A percentile compares a stretch with the other conserved stretches of the same genome.
phyloP scores from a whole-genome alignment of 208 protist genomes.

The Histomonas meleagridis region DNA sequence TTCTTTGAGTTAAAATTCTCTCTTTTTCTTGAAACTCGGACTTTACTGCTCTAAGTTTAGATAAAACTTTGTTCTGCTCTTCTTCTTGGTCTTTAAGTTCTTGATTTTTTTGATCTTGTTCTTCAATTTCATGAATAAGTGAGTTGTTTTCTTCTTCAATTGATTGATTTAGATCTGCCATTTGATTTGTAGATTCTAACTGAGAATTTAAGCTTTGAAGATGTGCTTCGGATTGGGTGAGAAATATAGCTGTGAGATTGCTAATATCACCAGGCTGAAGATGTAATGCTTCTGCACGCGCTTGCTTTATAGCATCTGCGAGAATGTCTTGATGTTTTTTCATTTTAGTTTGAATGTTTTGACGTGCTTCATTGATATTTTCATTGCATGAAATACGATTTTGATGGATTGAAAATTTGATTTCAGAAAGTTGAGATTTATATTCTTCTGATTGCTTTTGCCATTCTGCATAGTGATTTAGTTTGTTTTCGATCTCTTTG shows the following conservation, averaged over 20 bases:
- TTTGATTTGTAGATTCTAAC: not conserved
- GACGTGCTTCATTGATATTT: not conserved
- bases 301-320: not conserved
- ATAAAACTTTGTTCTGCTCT: not conserved
- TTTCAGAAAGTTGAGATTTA: not conserved
- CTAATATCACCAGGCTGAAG: conserved; percentile 4
- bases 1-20: too few relatives aligned
- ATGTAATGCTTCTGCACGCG: not conserved
- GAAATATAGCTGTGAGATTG: not conserved
- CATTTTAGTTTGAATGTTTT: not conserved
- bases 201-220: not conserved
- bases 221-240: not conserved
- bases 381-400: conserved; percentile 15
- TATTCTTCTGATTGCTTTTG: not conserved
- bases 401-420: conserved; percentile 16
- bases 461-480: not conserved
- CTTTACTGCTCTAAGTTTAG: not conserved
- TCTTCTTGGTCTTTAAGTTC: not conserved
- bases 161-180: not conserved
- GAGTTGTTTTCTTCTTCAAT: not conserved
- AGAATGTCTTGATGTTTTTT: not conserved
- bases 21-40: not conserved
- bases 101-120: not conserved
- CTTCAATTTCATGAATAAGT: not conserved
- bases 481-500: not conserved